These are phyloP conservation scores for Dendrocalamus latiflorus DNA, from an alignment of 202 grass and related monocot species.

Conservation along the genomic window DNA sequence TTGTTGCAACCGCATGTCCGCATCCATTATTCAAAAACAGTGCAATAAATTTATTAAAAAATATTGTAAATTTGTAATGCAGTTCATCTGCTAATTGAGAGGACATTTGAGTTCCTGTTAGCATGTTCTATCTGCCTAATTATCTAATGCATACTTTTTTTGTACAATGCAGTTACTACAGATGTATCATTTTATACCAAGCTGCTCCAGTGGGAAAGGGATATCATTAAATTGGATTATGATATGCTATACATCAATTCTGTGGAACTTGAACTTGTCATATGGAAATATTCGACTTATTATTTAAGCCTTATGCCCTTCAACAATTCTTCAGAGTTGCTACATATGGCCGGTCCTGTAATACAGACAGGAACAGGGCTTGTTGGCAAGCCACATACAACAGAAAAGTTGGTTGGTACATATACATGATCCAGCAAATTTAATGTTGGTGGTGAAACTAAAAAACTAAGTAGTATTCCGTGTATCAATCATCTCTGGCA, in stretches of 20 bases:
- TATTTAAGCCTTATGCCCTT: not conserved
- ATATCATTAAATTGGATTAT: not conserved
- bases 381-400: not conserved
- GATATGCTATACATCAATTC: not conserved
- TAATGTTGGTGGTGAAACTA: not conserved
- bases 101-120: not conserved
- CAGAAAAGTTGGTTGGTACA: not conserved
- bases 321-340: not conserved
- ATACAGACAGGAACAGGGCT: not conserved
- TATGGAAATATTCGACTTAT: not conserved
- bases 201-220: not conserved
- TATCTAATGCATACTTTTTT: not conserved
- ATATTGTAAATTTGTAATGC: not conserved
- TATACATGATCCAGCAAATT: not conserved
- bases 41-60: not conserved
- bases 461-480: not conserved
- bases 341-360: slow-evolving; percentile 12
- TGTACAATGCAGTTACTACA: slow-evolving; percentile 11
- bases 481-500: not conserved
- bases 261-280: slow-evolving; percentile 1
- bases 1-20: not conserved
- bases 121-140: not conserved
- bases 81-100: not conserved
- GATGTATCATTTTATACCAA: not conserved
- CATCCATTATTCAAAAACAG: not conserved